Evolutionary conservation across 148 eudicot species (phyloP).

Genomic region (Suaeda aralocaspica): DNA sequence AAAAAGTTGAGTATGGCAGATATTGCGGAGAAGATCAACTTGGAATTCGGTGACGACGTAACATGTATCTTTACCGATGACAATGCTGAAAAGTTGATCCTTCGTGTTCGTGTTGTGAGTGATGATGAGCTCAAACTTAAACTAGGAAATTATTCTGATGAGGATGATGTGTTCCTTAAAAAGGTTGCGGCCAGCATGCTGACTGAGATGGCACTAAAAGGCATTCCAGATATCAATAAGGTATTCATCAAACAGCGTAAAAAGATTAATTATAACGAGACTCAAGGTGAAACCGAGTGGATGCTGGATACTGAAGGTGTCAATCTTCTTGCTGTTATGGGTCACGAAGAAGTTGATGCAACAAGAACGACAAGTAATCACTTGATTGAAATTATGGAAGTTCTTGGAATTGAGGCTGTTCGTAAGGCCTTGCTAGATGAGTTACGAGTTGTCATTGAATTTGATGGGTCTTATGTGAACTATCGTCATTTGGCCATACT

Average conservation of each 20-base stretch:
- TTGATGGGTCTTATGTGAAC: slow-evolving; percentile 96
- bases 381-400: slow-evolving; percentile 95
- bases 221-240: slow-evolving; percentile 91
- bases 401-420: slow-evolving; percentile 96
- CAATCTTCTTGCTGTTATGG: slow-evolving; percentile 90
- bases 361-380: slow-evolving; percentile 90
- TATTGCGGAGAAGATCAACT: slow-evolving; percentile 91
- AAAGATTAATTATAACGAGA: slow-evolving; percentile 76
- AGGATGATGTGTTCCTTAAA: slow-evolving; percentile 96
- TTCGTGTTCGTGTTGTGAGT: slow-evolving; percentile 93
- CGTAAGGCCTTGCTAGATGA: slow-evolving; percentile 90
- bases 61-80: slow-evolving; percentile 94
- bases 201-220: slow-evolving; percentile 97
- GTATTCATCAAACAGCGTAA: slow-evolving; percentile 85
- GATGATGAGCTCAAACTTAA: slow-evolving; percentile 97
- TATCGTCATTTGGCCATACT: slow-evolving; percentile 92
- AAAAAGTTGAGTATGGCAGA: slow-evolving; percentile 98
- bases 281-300: slow-evolving; percentile 91
- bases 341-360: slow-evolving; percentile 91
- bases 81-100: slow-evolving; percentile 92
- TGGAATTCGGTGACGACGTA: slow-evolving; percentile 84
- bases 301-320: slow-evolving; percentile 99
- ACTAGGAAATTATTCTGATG: slow-evolving; percentile 75
- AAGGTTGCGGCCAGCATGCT: slow-evolving; percentile 94
- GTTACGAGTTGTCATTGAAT: slow-evolving; percentile 89